These are phyloP conservation scores for Colletotrichum chlorophyti DNA, from an alignment of 2,329 filamentous ascomycete genomes.

Conservation along the genomic window DNA sequence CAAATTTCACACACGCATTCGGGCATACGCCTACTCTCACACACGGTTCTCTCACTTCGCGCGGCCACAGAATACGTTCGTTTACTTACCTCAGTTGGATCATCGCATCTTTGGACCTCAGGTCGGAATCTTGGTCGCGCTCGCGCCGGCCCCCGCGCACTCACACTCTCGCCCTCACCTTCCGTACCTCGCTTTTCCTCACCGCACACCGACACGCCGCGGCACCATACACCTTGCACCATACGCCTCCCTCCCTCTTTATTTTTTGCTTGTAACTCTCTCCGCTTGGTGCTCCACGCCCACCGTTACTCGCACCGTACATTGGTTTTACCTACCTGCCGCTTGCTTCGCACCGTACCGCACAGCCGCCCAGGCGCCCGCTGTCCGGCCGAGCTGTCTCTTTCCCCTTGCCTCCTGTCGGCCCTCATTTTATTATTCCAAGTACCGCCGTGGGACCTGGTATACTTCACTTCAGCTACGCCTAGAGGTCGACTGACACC, in stretches of 20 bases:
- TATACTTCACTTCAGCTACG: not conserved
- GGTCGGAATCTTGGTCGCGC: no score
- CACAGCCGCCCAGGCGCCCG: not conserved
- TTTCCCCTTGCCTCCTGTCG: not conserved
- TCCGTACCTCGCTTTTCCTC: not conserved
- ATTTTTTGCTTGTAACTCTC: no score
- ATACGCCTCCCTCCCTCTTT: not conserved
- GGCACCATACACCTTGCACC: not conserved
- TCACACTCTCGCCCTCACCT: not conserved
- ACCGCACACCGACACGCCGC: slow-evolving; percentile 1
- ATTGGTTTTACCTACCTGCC: slow-evolving; percentile 6
- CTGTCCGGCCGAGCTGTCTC: not conserved
- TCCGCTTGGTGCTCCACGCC: slow-evolving; percentile 26
- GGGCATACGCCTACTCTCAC: no score
- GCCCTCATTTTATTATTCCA: not conserved
- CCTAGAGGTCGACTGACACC: not conserved
- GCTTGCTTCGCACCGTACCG: not conserved
- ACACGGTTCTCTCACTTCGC: not conserved
- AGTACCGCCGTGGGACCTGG: slow-evolving; percentile 13
- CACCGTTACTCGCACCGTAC: slow-evolving; percentile 6
- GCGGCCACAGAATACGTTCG: not conserved
- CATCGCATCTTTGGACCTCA: no score
- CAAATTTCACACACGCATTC: not conserved
- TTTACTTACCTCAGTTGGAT: no score
- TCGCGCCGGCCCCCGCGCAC: no score